These are phyloP conservation scores for Talaromyces sp. DNA, from an alignment of 2,329 filamentous ascomycete genomes.

Conservation along the genomic window DNA sequence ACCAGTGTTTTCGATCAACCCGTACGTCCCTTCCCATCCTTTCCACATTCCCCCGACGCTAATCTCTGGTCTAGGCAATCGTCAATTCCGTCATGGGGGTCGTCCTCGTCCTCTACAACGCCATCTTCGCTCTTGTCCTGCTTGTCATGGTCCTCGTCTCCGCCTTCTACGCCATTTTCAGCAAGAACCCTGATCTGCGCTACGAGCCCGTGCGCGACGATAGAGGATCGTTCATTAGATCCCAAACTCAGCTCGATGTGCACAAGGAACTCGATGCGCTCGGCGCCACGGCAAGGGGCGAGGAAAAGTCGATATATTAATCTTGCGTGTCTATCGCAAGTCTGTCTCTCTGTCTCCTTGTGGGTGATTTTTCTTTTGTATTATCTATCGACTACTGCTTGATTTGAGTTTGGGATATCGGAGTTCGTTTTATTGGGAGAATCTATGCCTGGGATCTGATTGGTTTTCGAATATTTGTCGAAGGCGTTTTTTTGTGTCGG, in stretches of 20 bases:
- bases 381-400: neutral
- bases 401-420: neutral
- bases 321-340: neutral
- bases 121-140: slow-evolving; percentile 76
- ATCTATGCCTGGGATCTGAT: neutral
- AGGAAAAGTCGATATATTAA: slow-evolving; percentile 52
- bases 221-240: slow-evolving; percentile 86
- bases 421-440: neutral
- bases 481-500: neutral
- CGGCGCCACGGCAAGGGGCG: slow-evolving; percentile 78
- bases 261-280: slow-evolving; percentile 76
- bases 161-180: slow-evolving; percentile 75
- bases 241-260: slow-evolving; percentile 78
- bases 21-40: slow-evolving; percentile 42
- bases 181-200: slow-evolving; percentile 89
- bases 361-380: neutral
- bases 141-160: slow-evolving; percentile 78
- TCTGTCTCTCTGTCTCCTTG: too few relatives aligned
- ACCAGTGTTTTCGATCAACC: slow-evolving; percentile 83
- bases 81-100: slow-evolving; percentile 88
- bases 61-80: slow-evolving; percentile 51
- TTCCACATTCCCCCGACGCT: neutral
- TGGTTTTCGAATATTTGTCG: neutral
- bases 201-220: slow-evolving; percentile 97
- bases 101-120: slow-evolving; percentile 84